Base-by-base conservation (phyloP, 2,329 filamentous ascomycete genomes). In the Xylaria sp. region DNA sequence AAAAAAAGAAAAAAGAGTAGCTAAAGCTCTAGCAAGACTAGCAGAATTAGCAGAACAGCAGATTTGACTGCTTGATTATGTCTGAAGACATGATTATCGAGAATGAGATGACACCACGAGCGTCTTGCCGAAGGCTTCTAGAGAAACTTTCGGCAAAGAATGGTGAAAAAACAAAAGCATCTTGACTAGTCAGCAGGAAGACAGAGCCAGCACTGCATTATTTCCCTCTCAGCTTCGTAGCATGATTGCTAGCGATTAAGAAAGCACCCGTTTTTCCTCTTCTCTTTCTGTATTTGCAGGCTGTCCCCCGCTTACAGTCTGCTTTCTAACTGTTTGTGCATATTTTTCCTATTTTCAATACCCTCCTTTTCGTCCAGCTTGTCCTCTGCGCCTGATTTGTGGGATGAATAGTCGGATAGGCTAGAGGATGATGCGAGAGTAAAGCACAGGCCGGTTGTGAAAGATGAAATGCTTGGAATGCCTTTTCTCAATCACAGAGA, bases 51-150 rank as follows among this genome's bases (percentile, higher is more conserved):
- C n/a, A 41, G 12, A 37, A 54, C 34, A 20, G 32, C 39, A 56
- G 39, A 2, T 48, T 25, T 56, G 50, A 64, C 12, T 55, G 23
- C 50, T 32, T 60, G 12, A 39, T 63, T 20, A 58, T 20, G 54
- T 20, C 23, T n/a, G 15, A 13, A 44, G 25, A 57, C 15, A 57
- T 56, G 15, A 41, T 7, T 20, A 41, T 41, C 8, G 15, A 25
- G 10, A 37, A 37, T 37, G 10, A 37, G 10, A 7, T 37, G 18
- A 28, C 37, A 3, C n/a, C n/a, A 39, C 39, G 32, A 12, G n/a
- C 20, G 18, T 8, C 13, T 44, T 50, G 62, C 37, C 8, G 15
- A 18, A 7, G 5, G 39, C 13, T 23, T 7, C 15, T 54, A 23
- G 12, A 56, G 51, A 34, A 50, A n/a, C 41, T 10, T 54, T 15